Base-by-base conservation (phyloP, 768 basidiomycete species). In the Grammothele lineata region DNA sequence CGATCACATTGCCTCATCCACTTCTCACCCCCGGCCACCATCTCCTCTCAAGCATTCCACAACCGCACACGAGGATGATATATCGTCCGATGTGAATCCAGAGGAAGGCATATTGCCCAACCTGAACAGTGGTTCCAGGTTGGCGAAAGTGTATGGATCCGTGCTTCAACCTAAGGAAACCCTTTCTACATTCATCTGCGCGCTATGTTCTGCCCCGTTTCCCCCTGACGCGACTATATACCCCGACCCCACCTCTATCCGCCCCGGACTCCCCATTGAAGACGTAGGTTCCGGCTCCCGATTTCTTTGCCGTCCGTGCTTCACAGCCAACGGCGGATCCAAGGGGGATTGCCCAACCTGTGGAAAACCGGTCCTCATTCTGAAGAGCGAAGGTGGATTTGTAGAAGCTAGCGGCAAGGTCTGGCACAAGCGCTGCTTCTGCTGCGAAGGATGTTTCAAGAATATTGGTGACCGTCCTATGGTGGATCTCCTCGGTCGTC, bases 171-270 rank as follows among this genome's bases (percentile, higher is more conserved):
- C 87, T 19, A 82, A 82, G 54, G 86, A 86, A 58, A 76, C 83
- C 5, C 72, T 91, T n/a, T 62, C 75, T 8, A 75, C 81, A 22
- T 83, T 84, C 57, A 77, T 78, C 3, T 92, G 90, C 61, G 76
- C 75, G 26, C 61, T 80, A 11, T 92, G 90, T 60, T 67, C 70
- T 14, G 63, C 72, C 0, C 68, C 73, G 9, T 92, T 92, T 58
- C 77, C 81, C 27, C 88, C 89, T 2, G 89, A 92, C 62, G 79
- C 85, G 18, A 92, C 90, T 24, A 88, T 92, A 50, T 92, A 89
- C 59, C 90, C 90, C 1, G 83, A 90, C 57, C 85, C 84, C 32
- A 45, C 62, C 35, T 46, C 57, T 60, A 45, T 57, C 45, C 61
- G 60, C 39, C 58, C 55, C n/a, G 51, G 51, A 10, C 38, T 53